phyloP scores from a whole-genome alignment of 106 monocot species.

The Vanilla planifolia region DNA sequence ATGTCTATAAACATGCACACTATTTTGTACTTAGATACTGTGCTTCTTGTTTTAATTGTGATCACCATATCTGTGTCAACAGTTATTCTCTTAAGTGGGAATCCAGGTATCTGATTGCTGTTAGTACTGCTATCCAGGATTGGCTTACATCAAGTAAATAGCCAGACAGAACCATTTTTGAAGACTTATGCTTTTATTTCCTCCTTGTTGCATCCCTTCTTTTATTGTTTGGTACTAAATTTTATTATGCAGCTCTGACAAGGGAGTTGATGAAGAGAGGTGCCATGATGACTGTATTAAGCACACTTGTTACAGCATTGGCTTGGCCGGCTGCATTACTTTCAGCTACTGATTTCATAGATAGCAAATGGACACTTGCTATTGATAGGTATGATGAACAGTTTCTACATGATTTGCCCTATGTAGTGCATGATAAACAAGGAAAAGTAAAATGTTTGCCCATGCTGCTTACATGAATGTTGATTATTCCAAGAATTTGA shows the following conservation, averaged over 20 bases:
- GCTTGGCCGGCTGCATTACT: constrained; percentile 86
- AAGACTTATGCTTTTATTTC: no score
- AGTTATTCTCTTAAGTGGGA: constrained; percentile 95
- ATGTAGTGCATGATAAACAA: no score
- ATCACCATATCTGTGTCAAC: no score
- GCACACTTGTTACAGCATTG: constrained; percentile 70
- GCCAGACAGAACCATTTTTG: no score
- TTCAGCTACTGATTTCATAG: constrained; percentile 75
- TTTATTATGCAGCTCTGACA: constrained; percentile 5
- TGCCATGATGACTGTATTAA: constrained; percentile 88
- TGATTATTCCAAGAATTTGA: no score
- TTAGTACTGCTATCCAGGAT: constrained; percentile 87
- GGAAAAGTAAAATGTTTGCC: no score
- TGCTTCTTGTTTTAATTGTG: no score
- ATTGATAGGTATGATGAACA: constrained; percentile 57
- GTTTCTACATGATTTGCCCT: no score
- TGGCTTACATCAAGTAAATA: constrained; percentile 86
- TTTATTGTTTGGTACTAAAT: neutral
- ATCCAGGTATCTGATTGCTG: constrained; percentile 65
- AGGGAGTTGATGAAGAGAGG: constrained; percentile 80
- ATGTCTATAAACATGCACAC: no score
- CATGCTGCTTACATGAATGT: no score
- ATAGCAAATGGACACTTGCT: constrained; percentile 94
- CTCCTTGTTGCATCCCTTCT: neutral
- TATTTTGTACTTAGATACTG: no score